Percentiles rank a stretch among this genome's conserved stretches.
These are phyloP conservation scores for Bolboschoenus planiculmis DNA, from an alignment of 176 grass and related monocot species.

Conservation along the genomic window DNA sequence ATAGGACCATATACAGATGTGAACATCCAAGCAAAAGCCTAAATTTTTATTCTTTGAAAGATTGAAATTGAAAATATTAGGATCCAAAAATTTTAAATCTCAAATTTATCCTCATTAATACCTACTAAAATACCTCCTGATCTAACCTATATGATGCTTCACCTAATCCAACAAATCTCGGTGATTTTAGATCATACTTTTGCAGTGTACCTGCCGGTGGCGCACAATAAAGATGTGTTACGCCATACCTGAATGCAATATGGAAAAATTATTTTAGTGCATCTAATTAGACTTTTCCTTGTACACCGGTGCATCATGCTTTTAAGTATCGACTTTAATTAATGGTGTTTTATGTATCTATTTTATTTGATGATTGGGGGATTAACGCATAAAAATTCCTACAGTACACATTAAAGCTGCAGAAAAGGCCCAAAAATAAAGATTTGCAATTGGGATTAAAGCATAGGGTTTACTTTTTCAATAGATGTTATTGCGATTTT, in stretches of 20 bases:
- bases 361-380: not conserved
- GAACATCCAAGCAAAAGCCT: too few relatives aligned
- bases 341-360: not conserved
- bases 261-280: not conserved
- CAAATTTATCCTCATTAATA: too few relatives aligned
- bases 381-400: not conserved
- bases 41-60: too few relatives aligned
- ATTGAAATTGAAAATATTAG: too few relatives aligned
- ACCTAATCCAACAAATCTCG: slow-evolving; percentile 59
- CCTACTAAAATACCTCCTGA: too few relatives aligned
- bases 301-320: not conserved
- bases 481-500: not conserved
- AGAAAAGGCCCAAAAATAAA: not conserved
- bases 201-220: slow-evolving; percentile 53
- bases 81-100: too few relatives aligned
- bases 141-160: too few relatives aligned
- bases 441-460: not conserved
- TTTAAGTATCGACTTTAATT: not conserved
- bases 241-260: slow-evolving; percentile 7
- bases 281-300: not conserved
- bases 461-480: not conserved
- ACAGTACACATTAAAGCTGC: not conserved
- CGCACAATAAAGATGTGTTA: slow-evolving; percentile 66
- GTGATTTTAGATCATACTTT: slow-evolving; percentile 78
- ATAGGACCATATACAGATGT: too few relatives aligned